A percentile compares a stretch with the other conserved stretches of the same genome.
Evolutionary conservation across 306 rosid genomes (phyloP).

Genomic region (Rosa chinensis): DNA sequence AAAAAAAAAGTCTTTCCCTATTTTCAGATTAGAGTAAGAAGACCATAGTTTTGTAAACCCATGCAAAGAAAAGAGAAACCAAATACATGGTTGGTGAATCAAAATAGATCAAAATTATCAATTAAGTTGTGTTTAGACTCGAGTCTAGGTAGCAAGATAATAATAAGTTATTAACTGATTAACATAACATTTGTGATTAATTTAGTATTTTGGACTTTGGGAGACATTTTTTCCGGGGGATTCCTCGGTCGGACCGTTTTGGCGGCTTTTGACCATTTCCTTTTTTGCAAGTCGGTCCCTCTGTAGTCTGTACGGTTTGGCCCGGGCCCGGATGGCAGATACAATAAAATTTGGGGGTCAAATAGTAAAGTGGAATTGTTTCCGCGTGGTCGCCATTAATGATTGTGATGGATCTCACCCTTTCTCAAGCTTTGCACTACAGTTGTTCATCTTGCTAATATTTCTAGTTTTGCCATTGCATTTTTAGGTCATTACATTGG

Average conservation of each 20-base stretch:
- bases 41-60: too few species aligned
- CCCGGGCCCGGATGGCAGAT: background rate
- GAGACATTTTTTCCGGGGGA: background rate
- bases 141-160: background rate
- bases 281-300: background rate
- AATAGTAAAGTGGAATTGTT: constrained; percentile 26
- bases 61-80: background rate
- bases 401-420: constrained; percentile 42
- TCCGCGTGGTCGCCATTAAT: constrained; percentile 68
- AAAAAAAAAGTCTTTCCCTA: too few species aligned
- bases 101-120: background rate
- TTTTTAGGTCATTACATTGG: too few species aligned
- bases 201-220: background rate
- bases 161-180: background rate
- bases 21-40: too few species aligned
- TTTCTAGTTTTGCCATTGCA: background rate
- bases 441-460: constrained; percentile 15
- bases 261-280: background rate
- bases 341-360: constrained; percentile 18
- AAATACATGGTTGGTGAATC: background rate
- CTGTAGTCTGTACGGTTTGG: background rate
- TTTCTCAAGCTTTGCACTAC: constrained; percentile 19
- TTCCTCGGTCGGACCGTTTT: background rate
- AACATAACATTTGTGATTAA: background rate
- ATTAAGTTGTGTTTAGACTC: background rate